Evolutionary conservation across 2,329 filamentous ascomycete species (phyloP).

Genomic region (Curvularia hawaiiensis): DNA sequence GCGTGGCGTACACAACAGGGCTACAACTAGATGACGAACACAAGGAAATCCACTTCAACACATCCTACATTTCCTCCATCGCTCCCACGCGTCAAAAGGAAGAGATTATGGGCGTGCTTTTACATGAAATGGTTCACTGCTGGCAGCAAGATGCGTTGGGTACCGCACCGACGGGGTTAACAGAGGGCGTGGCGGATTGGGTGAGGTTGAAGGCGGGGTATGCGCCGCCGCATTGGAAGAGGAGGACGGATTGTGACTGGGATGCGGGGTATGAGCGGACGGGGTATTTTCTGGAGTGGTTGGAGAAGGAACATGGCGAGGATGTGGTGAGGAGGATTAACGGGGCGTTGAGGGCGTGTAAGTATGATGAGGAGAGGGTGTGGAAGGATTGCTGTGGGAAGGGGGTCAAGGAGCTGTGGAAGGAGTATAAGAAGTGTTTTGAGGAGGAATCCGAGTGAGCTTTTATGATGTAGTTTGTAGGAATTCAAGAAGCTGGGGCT

Average conservation of each 20-base stretch:
- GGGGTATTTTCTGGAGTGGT: conserved; percentile 86
- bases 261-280: conserved; percentile 90
- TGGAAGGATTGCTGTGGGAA: conserved; percentile 72
- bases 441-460: conserved; percentile 18
- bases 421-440: conserved; percentile 67
- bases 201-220: conserved; percentile 77
- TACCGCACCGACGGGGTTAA: conserved; percentile 69
- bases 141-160: conserved; percentile 77
- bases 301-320: conserved; percentile 68
- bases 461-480: background rate
- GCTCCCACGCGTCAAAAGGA: conserved; percentile 46
- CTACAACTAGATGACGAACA: conserved; percentile 80
- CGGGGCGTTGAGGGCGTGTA: conserved; percentile 65
- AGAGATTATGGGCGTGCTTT: conserved; percentile 82
- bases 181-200: conserved; percentile 94
- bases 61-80: conserved; percentile 68
- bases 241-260: conserved; percentile 67
- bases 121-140: conserved; percentile 94
- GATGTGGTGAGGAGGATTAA: conserved; percentile 64
- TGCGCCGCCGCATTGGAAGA: conserved; percentile 82
- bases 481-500: background rate
- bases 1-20: conserved; percentile 89
- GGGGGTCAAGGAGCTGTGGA: conserved; percentile 73
- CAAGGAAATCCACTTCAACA: conserved; percentile 90
- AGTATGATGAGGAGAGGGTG: conserved; percentile 69